Conservation (phyloP, 2,329 filamentous ascomycete genomes). For the Ophiostoma sp. region DNA sequence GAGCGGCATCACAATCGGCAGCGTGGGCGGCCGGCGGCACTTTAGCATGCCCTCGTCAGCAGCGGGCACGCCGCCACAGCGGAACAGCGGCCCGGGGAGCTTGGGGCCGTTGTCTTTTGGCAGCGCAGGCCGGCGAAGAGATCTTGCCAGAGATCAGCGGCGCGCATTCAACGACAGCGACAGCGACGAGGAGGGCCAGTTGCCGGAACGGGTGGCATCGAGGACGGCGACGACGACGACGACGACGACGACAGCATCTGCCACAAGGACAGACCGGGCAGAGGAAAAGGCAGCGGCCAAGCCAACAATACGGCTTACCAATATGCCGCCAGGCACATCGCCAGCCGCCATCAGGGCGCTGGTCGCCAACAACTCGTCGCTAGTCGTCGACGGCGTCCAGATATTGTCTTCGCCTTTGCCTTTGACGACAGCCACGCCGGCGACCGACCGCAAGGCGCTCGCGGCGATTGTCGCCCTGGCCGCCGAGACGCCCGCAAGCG, state of each 20-base stretch:
- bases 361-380: constrained; percentile 42
- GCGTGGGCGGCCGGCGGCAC: constrained; percentile 53
- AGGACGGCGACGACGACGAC: not conserved
- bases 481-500: constrained; percentile 72
- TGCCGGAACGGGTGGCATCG: not conserved
- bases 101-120: constrained; percentile 38
- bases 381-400: constrained; percentile 68
- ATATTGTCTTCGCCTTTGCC: constrained; percentile 50
- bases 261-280: constrained; percentile 41
- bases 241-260: constrained; percentile 16
- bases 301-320: constrained; percentile 57
- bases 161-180: constrained; percentile 29
- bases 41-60: constrained; percentile 53
- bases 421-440: constrained; percentile 43
- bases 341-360: constrained; percentile 56
- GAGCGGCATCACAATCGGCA: constrained; percentile 24
- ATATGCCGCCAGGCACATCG: constrained; percentile 56
- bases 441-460: constrained; percentile 63
- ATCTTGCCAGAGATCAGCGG: not conserved
- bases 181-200: constrained; percentile 4
- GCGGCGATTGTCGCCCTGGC: constrained; percentile 77
- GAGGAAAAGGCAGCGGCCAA: constrained; percentile 57
- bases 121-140: not conserved
- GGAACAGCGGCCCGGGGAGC: constrained; percentile 58
- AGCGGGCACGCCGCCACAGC: constrained; percentile 36